Percentiles rank a stretch among this genome's conserved stretches.
These are phyloP conservation scores for Phytophthora nicotianae DNA, from an alignment of 352 stramenopile species.

Conservation along the genomic window DNA sequence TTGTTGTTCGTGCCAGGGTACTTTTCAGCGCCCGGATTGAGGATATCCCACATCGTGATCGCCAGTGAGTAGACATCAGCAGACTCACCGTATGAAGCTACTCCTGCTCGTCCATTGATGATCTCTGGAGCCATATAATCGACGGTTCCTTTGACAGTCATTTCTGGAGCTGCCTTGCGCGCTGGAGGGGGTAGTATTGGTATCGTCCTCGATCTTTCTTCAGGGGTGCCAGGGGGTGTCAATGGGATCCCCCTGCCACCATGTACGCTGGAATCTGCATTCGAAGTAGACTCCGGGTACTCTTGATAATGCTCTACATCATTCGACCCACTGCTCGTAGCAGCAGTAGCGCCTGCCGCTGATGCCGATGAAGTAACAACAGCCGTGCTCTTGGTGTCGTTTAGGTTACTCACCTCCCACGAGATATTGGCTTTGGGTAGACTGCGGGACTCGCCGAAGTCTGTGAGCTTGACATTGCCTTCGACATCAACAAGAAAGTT, in stretches of 20 bases:
- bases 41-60: conserved; percentile 79
- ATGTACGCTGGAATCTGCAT: conserved; percentile 6
- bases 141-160: conserved; percentile 70
- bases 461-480: conserved; percentile 53
- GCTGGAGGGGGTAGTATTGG: conserved; percentile 18
- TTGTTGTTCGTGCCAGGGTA: conserved; percentile 56
- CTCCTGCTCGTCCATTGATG: conserved; percentile 58
- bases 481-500: conserved; percentile 57
- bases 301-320: conserved; percentile 41
- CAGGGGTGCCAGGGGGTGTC: conserved; percentile 17
- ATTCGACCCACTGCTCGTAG: conserved; percentile 28
- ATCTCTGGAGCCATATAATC: conserved; percentile 83
- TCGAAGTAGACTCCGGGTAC: conserved; percentile 29
- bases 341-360: conserved; percentile 10
- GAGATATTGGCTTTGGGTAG: conserved; percentile 44
- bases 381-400: conserved; percentile 22
- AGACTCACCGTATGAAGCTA: conserved; percentile 59
- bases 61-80: conserved; percentile 74
- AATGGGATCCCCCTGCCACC: conserved; percentile 8
- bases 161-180: conserved; percentile 45
- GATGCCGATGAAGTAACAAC: conserved; percentile 14
- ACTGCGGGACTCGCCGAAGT: conserved; percentile 60
- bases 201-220: conserved; percentile 9
- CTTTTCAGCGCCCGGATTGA: conserved; percentile 54
- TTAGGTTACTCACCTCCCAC: conserved; percentile 42